A percentile compares a stretch with the other conserved stretches of the same genome.
These are phyloP conservation scores for Amanita pseudoporphyria DNA, from an alignment of 768 basidiomycete genomes.

Conservation along the genomic window DNA sequence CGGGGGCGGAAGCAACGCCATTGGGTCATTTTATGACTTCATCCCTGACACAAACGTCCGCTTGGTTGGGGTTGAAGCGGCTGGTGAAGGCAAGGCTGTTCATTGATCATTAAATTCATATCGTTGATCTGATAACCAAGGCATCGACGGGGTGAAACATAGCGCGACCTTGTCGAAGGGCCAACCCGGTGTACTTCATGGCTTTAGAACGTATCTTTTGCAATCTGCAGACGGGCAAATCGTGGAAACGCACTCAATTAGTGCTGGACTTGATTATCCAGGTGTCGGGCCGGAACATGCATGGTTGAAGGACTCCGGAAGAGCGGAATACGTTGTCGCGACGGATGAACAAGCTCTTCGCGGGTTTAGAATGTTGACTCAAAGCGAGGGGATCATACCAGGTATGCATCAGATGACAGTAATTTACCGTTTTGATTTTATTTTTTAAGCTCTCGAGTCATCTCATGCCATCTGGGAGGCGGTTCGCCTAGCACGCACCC, in stretches of 20 bases:
- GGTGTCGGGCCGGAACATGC: slow-evolving; percentile 98
- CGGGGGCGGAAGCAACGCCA: slow-evolving; percentile 95
- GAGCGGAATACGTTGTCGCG: slow-evolving; percentile 89
- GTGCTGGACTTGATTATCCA: slow-evolving; percentile 92
- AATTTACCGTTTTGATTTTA: not conserved
- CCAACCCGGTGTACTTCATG: slow-evolving; percentile 90
- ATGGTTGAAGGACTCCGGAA: slow-evolving; percentile 89
- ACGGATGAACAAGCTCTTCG: slow-evolving; percentile 91
- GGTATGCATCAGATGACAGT: slow-evolving; percentile 33
- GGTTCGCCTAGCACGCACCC: slow-evolving; percentile 70
- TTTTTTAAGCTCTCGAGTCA: slow-evolving; percentile 74
- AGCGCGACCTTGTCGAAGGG: slow-evolving; percentile 92
- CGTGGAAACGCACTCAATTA: slow-evolving; percentile 94
- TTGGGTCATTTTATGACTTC: slow-evolving; percentile 97
- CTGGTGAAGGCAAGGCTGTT: slow-evolving; percentile 70
- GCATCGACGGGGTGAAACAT: slow-evolving; percentile 75
- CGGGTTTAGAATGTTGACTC: slow-evolving; percentile 87
- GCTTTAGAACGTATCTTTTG: slow-evolving; percentile 90
- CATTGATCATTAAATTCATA: slow-evolving; percentile 1
- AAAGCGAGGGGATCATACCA: slow-evolving; percentile 95
- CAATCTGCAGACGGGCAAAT: slow-evolving; percentile 89
- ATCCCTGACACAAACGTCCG: slow-evolving; percentile 80
- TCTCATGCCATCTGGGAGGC: slow-evolving; percentile 96
- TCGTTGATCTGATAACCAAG: slow-evolving; percentile 23
- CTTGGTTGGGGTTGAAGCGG: slow-evolving; percentile 92